Conservation (phyloP, 2,329 filamentous ascomycete genomes). For the Pyrenochaeta sp. region DNA sequence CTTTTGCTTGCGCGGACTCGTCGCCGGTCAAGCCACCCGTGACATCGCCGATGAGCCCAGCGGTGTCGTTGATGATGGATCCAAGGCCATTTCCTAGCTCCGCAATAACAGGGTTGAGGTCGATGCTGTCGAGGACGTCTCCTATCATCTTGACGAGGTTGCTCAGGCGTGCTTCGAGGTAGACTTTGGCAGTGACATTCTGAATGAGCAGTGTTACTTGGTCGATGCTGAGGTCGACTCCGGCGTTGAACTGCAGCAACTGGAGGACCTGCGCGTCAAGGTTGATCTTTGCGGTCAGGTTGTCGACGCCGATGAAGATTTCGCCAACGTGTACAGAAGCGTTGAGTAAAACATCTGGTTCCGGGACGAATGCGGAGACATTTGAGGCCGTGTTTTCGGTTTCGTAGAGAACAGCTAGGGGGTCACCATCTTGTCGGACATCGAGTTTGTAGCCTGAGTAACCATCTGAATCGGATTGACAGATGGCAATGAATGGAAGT, state of each 20-base stretch:
- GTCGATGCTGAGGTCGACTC: slow-evolving; percentile 67
- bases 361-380: slow-evolving; percentile 52
- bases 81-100: slow-evolving; percentile 62
- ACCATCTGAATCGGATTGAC: slow-evolving; percentile 52
- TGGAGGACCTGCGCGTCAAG: slow-evolving; percentile 67
- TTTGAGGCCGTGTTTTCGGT: slow-evolving; percentile 59
- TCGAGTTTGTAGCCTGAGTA: slow-evolving; percentile 66
- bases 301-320: slow-evolving; percentile 67
- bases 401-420: slow-evolving; percentile 62
- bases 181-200: slow-evolving; percentile 66
- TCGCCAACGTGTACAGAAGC: slow-evolving; percentile 66
- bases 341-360: slow-evolving; percentile 69
- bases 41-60: slow-evolving; percentile 36
- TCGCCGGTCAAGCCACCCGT: slow-evolving; percentile 24
- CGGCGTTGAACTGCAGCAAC: slow-evolving; percentile 68
- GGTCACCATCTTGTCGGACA: slow-evolving; percentile 57
- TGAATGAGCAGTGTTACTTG: slow-evolving; percentile 65
- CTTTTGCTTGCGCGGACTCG: slow-evolving; percentile 18
- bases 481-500: slow-evolving; percentile 43
- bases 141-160: slow-evolving; percentile 68
- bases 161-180: slow-evolving; percentile 67
- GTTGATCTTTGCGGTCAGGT: slow-evolving; percentile 69
- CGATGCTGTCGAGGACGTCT: slow-evolving; percentile 66
- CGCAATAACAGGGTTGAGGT: slow-evolving; percentile 68
- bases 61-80: slow-evolving; percentile 56